A percentile compares a stretch with the other conserved stretches of the same genome.
These are phyloP conservation scores for Penicillium waksmanii DNA, from an alignment of 495 filamentous ascomycete species.

Conservation along the genomic window DNA sequence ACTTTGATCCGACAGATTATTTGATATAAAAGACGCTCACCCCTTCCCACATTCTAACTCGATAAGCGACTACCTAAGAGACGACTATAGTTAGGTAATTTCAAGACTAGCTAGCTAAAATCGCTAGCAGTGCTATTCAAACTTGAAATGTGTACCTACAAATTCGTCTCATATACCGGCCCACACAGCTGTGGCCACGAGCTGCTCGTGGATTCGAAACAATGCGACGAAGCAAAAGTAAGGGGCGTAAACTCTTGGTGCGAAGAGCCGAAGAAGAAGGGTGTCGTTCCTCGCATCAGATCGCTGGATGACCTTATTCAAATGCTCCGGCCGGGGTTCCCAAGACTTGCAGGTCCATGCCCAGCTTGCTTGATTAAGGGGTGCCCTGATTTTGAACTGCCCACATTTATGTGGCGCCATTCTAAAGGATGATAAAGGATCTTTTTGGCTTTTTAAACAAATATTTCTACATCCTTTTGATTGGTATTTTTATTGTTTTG, in stretches of 20 bases:
- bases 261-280: background rate
- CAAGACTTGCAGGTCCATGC: background rate
- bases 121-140: background rate
- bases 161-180: background rate
- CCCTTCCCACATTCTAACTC: background rate
- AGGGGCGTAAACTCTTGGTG: background rate
- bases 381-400: background rate
- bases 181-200: slow-evolving; percentile 3
- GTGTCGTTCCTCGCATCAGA: background rate
- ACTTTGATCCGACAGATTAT: background rate
- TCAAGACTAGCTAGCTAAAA: background rate
- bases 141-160: background rate
- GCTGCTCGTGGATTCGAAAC: background rate
- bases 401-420: slow-evolving; percentile 3
- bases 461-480: no score
- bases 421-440: background rate
- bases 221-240: background rate
- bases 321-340: background rate
- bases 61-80: background rate
- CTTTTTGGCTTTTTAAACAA: no score
- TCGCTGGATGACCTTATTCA: background rate
- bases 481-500: no score
- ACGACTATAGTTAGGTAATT: no score
- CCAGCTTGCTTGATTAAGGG: background rate
- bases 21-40: background rate